Percentiles rank a stretch among this genome's conserved stretches.
These are phyloP conservation scores for Neurospora hispaniola DNA, from an alignment of 495 filamentous ascomycete species.

Conservation along the genomic window DNA sequence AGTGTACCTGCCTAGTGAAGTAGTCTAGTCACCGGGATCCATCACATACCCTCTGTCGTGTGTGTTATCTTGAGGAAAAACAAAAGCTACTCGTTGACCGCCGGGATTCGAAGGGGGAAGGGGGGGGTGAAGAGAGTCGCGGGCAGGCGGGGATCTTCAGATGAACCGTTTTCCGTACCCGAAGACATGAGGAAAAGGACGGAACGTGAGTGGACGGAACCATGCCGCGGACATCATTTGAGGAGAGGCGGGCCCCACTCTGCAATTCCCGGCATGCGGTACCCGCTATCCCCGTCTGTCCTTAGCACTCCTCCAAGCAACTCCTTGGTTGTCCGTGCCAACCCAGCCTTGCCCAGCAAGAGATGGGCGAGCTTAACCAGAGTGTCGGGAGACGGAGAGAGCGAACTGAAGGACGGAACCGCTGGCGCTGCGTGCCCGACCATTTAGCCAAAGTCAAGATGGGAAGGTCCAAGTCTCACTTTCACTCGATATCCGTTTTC, in stretches of 20 bases:
- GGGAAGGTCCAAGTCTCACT: slow-evolving; percentile 1
- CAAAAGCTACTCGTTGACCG: not conserved
- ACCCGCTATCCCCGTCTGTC: not conserved
- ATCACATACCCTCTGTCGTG: not conserved
- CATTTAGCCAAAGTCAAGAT: not conserved
- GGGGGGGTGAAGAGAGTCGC: not conserved
- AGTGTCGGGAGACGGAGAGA: slow-evolving; percentile 1
- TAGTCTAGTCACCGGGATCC: not conserved
- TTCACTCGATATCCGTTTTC: not conserved
- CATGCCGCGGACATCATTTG: not conserved
- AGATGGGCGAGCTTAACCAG: slow-evolving; percentile 3
- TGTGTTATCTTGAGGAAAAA: not conserved
- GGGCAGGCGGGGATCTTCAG: not conserved
- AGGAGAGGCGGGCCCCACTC: not conserved
- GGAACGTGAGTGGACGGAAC: not conserved
- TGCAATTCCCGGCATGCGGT: not conserved
- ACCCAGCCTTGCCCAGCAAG: not conserved
- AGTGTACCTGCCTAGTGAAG: no score
- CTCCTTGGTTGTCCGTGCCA: not conserved
- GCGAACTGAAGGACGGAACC: not conserved
- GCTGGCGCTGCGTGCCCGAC: not conserved
- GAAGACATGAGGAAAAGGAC: not conserved
- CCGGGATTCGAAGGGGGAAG: not conserved
- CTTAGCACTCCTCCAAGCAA: not conserved
- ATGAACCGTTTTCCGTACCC: not conserved